Percentiles rank a stretch among this genome's conserved stretches.
Conservation (phyloP, 352 stramenopile species). For the Albugo candida region DNA sequence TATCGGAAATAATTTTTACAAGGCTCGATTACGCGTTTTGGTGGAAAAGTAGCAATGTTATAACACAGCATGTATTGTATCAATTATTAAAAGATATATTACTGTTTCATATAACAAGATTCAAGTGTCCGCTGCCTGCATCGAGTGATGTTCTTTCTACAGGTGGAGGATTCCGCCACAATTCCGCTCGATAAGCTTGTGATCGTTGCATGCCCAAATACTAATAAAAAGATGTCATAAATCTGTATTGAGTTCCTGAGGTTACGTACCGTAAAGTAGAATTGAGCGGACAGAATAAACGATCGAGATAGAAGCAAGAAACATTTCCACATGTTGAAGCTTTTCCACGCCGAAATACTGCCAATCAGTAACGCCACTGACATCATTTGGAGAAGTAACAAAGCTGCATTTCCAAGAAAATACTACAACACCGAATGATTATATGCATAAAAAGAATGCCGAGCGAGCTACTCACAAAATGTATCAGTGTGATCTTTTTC, state of each 20-base stretch:
- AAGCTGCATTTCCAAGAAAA: conserved; percentile 77
- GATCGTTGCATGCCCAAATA: conserved; percentile 60
- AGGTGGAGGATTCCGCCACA: conserved; percentile 63
- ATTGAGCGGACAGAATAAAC: conserved; percentile 41
- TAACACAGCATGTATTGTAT: too few species aligned
- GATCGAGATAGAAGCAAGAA: conserved; percentile 45
- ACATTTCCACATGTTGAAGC: conserved; percentile 57
- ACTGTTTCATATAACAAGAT: too few species aligned
- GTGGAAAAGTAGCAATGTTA: too few species aligned
- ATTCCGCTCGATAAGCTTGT: conserved; percentile 55
- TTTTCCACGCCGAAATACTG: conserved; percentile 53
- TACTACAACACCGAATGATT: conserved; percentile 19
- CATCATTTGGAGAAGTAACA: conserved; percentile 50
- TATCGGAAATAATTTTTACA: conserved; percentile 41
- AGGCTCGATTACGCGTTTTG: too few species aligned
- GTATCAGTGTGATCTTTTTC: conserved; percentile 77
- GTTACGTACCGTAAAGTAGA: conserved; percentile 36
- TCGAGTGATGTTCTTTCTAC: conserved; percentile 21
- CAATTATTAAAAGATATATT: too few species aligned
- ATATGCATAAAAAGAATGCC: background rate
- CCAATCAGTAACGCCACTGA: conserved; percentile 55
- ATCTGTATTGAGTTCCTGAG: background rate
- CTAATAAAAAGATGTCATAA: conserved; percentile 4
- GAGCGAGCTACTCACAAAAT: conserved; percentile 34
- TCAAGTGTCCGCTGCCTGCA: too few species aligned